A percentile compares a stretch with the other conserved stretches of the same genome.
phyloP scores from a whole-genome alignment of 768 basidiomycete genomes.

The Galerina marginata region DNA sequence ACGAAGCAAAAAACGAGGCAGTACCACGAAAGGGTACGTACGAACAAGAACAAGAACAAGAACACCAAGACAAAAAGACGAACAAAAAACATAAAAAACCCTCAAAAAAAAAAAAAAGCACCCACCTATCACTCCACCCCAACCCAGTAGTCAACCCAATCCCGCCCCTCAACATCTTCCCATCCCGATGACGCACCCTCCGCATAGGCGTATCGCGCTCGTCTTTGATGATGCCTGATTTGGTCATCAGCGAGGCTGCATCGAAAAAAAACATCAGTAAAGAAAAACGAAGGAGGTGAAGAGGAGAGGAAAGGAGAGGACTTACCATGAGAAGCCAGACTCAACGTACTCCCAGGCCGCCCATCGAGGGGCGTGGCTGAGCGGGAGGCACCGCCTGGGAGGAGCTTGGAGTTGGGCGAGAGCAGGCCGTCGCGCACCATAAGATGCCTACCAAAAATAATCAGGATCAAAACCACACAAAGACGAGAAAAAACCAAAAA shows the following conservation, averaged over 20 bases:
- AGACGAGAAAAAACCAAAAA: slow-evolving; percentile 27
- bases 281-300: background rate
- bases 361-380: slow-evolving; percentile 27
- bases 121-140: slow-evolving; percentile 77
- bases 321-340: slow-evolving; percentile 40
- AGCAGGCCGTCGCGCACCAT: slow-evolving; percentile 72
- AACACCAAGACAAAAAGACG: background rate
- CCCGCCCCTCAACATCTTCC: slow-evolving; percentile 59
- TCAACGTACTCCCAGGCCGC: slow-evolving; percentile 41
- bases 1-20: too few species aligned
- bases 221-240: slow-evolving; percentile 53
- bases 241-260: slow-evolving; percentile 36
- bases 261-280: too few species aligned
- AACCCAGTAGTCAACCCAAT: slow-evolving; percentile 74
- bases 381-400: slow-evolving; percentile 41
- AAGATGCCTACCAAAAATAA: slow-evolving; percentile 47
- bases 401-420: slow-evolving; percentile 67
- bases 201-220: slow-evolving; percentile 61
- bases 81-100: background rate
- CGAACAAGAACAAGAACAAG: too few species aligned
- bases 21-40: too few species aligned
- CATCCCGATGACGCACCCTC: slow-evolving; percentile 67
- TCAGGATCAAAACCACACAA: background rate
- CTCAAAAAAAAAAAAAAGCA: slow-evolving; percentile 8
- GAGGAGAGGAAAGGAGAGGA: background rate